Percentiles rank a stretch among this genome's conserved stretches.
phyloP scores from a whole-genome alignment of 164 flowering plant species.

The Magnolia sinica region DNA sequence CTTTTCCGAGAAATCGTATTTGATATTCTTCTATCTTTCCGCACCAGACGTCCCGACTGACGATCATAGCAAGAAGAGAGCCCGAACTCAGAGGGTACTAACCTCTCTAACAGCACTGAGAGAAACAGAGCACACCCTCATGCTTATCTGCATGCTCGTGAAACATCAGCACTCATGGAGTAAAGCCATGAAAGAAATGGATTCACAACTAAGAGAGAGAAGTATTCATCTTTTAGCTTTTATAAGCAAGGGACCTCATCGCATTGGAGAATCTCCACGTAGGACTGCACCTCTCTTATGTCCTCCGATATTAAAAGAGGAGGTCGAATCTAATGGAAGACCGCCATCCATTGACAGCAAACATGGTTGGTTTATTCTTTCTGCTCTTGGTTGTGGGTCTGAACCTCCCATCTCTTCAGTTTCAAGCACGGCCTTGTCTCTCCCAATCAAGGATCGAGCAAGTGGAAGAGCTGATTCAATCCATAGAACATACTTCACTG shows the following conservation, averaged over 20 bases:
- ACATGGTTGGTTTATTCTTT: conserved; percentile 82
- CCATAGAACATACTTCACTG: conserved; percentile 53
- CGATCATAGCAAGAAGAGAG: conserved; percentile 71
- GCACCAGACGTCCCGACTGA: conserved; percentile 69
- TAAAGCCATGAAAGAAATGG: conserved; percentile 61
- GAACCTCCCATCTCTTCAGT: conserved; percentile 29
- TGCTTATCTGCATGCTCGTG: conserved; percentile 67
- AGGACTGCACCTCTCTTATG: conserved; percentile 53
- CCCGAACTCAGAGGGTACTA: conserved; percentile 49
- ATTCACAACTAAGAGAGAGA: conserved; percentile 72
- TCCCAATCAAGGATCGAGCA: conserved; percentile 34
- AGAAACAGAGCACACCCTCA: conserved; percentile 73
- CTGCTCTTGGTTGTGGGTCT: conserved; percentile 45
- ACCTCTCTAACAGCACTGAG: conserved; percentile 55
- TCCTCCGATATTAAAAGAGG: conserved; percentile 61
- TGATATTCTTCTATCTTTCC: conserved; percentile 56
- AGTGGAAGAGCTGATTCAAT: conserved; percentile 18
- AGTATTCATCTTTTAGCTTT: conserved; percentile 88
- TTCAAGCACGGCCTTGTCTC: conserved; percentile 31
- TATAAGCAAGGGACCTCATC: conserved; percentile 68
- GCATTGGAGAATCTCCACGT: conserved; percentile 46
- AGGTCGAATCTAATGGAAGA: conserved; percentile 45
- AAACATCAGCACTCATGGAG: conserved; percentile 66
- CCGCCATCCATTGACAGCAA: conserved; percentile 64
- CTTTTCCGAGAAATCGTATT: conserved; percentile 61